A percentile compares a stretch with the other conserved stretches of the same genome.
These are phyloP conservation scores for Fusarium compactum DNA, from an alignment of 2,329 filamentous ascomycete species.

Conservation along the genomic window DNA sequence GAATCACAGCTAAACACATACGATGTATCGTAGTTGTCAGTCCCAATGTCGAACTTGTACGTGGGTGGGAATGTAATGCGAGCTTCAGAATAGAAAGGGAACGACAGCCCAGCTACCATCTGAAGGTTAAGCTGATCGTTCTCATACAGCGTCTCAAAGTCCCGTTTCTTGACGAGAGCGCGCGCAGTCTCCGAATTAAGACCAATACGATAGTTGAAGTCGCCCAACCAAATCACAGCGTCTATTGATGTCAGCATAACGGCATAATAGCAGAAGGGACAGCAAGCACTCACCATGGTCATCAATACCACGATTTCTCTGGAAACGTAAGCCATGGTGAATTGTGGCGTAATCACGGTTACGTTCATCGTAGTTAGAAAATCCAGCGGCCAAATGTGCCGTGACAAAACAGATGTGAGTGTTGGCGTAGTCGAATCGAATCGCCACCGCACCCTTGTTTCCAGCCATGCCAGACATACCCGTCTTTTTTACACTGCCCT, in stretches of 20 bases:
- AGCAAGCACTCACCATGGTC: slow-evolving; percentile 74
- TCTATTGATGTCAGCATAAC: slow-evolving; percentile 55
- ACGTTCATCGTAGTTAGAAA: slow-evolving; percentile 95
- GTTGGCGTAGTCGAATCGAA: slow-evolving; percentile 93
- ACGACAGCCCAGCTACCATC: slow-evolving; percentile 92
- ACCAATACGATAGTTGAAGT: slow-evolving; percentile 98
- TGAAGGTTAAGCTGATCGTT: slow-evolving; percentile 97
- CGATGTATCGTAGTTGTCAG: slow-evolving; percentile 92
- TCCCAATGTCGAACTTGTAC: slow-evolving; percentile 94
- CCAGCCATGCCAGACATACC: slow-evolving; percentile 97
- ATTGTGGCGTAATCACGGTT: slow-evolving; percentile 95
- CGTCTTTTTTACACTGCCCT: slow-evolving; percentile 93
- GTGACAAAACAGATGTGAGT: slow-evolving; percentile 96
- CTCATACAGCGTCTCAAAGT: slow-evolving; percentile 85
- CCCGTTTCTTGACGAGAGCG: slow-evolving; percentile 75
- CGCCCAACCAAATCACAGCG: slow-evolving; percentile 91
- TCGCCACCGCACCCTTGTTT: slow-evolving; percentile 97
- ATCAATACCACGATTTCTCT: slow-evolving; percentile 89
- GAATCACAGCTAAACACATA: slow-evolving; percentile 56
- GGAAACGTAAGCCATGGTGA: slow-evolving; percentile 86
- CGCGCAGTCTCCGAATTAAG: slow-evolving; percentile 82
- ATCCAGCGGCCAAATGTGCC: slow-evolving; percentile 94
- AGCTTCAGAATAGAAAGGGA: slow-evolving; percentile 92
- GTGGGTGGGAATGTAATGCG: slow-evolving; percentile 90
- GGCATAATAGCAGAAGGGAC: neutral